Evolutionary conservation across 345 rosid species (phyloP), one percentile per base, ranked within the genome.

Genomic region (Hypericum perforatum): DNA sequence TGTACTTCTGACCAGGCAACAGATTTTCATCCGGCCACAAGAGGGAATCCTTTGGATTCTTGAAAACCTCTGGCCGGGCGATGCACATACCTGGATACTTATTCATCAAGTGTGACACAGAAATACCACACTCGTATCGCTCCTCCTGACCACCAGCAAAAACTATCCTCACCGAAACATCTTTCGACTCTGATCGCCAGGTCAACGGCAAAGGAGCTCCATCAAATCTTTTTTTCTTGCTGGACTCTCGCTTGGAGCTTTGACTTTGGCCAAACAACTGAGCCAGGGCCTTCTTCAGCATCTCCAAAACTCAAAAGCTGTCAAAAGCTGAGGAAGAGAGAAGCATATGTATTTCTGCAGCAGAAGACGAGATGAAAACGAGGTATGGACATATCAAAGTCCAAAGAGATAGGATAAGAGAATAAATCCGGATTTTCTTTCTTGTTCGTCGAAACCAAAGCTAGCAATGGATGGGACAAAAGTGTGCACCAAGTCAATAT

Each of bases 11-110:
- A 38, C 83, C 83, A 7, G 69, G 73, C 59, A 78, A 56, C 68
- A 80, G 59, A 52, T 54, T 48, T 40, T 74, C 82, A 7, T 75
- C 76, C 2, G 74, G 81, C 63, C 58, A 7, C 57, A 78, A 41
- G 43, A 84, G 41, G 54, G 79, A 73, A 16, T 66, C 72, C 5
- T 43, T 29, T 7, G 80, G 78, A 39, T 70, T 71, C 45, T 64
- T 67, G 67, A 75, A 81, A 68, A 78, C 74, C 63, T 69, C 85
- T 0, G 81, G 82, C 40, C 62, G 62, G 22, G 82, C 85, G 53
- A 81, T 61, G 36, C 71, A 64, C 70, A 63, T 78, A 14, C 78
- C 83, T 0, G 85, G 81, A 62, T 84, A 71, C 51, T 75, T 83
- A 41, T 69, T 72, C 86, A 78, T 63, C 60, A 74, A 45, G 12